These are phyloP conservation scores for Globisporangium recalcitrans DNA, from an alignment of 352 stramenopile genomes.

Conservation along the genomic window DNA sequence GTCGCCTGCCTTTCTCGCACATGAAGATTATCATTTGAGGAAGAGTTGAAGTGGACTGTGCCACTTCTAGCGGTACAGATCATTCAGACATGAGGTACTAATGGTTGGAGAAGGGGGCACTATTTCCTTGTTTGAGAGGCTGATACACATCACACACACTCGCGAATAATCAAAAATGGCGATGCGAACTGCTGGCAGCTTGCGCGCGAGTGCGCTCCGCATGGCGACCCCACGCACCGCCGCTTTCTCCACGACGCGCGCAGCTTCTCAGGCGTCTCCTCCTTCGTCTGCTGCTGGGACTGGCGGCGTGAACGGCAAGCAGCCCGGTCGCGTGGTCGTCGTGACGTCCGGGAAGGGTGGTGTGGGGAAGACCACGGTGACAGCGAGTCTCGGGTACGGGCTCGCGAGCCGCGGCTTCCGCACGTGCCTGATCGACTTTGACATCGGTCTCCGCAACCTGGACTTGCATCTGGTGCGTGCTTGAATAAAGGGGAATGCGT, in stretches of 20 bases:
- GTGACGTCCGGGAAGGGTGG: constrained; percentile 91
- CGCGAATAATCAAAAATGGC: not conserved
- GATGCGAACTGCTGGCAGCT: constrained; percentile 7
- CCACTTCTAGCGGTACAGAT: not conserved
- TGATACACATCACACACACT: not conserved
- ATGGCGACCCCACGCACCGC: not conserved
- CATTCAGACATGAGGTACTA: not conserved
- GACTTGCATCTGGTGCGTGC: constrained; percentile 80
- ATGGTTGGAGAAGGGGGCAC: not conserved
- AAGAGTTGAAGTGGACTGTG: constrained; percentile 4
- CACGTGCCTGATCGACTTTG: constrained; percentile 93
- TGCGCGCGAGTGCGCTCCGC: constrained; percentile 2
- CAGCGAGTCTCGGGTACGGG: constrained; percentile 83
- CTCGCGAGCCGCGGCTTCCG: constrained; percentile 76
- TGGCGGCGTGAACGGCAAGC: not conserved
- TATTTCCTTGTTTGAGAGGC: constrained; percentile 8
- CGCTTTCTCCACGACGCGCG: constrained; percentile 9
- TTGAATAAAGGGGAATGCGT: not conserved
- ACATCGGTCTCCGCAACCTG: constrained; percentile 91
- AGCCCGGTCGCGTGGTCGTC: constrained; percentile 72
- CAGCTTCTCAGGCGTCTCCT: not conserved
- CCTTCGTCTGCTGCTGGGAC: not conserved
- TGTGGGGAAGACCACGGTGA: constrained; percentile 91
- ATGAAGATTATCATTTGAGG: no score
- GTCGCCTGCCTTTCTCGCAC: constrained; percentile 4